Base-by-base conservation (phyloP, 345 rosid genomes). In the Diplotaxis tenuifolia region DNA sequence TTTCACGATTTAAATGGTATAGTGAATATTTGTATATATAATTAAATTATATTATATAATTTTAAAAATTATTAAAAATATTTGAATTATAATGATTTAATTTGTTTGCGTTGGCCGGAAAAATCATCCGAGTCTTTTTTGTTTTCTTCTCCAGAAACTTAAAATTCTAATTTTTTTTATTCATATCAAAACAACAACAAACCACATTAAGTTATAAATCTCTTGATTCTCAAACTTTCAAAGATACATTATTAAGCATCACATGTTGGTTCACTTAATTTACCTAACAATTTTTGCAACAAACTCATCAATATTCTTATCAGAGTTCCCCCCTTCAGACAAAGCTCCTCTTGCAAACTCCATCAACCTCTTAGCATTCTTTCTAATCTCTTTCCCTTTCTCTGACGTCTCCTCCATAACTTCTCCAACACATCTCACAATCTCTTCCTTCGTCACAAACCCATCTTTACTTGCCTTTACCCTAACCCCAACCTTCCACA, bases 401-500 rank as follows among this genome's bases (percentile, higher is more conserved):
- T 32, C 61, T 1, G 86, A 79, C 63, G 6, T 61, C 28, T 70
- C 79, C 9, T 79, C 79, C 82, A 79, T 69, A 20, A 74, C 65
- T 74, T 74, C 79, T 14, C 32, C 71, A 63, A 74, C 75, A 65
- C 82, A 79, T 70, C 72, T 55, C 54, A 60, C 47, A 23, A 79
- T 65, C 68, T 79, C 82, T 21, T 79, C 79, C 14, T 64, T 79
- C 0, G 64, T 74, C 16, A 79, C 79, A 23, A 70, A 68, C 28
- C 79, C 79, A 55, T 74, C 20, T 36, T 74, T 40, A 20, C 70
- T 71, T 4, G 62, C 15, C 57, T 74, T 74, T 1, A 79, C 88
- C 61, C 83, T 71, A 40, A 84, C 76, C 7, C 89, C 90, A 7
- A 80, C 82, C 61, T 70, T 73, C 82, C 82, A 79, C 15, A 74